Evolutionary conservation across 805 yeast genomes (phyloP).

Genomic region (Yamadazyma scolyti): DNA sequence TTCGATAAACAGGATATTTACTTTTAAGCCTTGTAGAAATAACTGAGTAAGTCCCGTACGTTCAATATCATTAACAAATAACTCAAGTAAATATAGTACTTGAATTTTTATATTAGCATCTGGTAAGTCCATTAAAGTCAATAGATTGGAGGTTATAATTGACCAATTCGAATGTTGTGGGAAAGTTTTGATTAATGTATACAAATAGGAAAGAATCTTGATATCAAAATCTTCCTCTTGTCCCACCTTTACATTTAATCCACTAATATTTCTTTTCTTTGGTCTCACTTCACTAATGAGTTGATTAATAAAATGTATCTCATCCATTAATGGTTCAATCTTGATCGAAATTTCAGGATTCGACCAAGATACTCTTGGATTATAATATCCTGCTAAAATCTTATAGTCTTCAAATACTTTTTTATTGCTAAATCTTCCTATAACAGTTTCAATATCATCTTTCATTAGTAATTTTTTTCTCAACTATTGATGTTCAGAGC

Average conservation of each 20-base stretch:
- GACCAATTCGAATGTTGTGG: slow-evolving; percentile 18
- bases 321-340: slow-evolving; percentile 1
- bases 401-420: no score
- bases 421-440: no score
- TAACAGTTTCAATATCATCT: no score
- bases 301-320: slow-evolving; percentile 1
- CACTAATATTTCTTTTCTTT: slow-evolving; percentile 4
- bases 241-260: slow-evolving; percentile 6
- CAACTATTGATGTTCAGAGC: no score
- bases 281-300: slow-evolving; percentile 3
- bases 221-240: slow-evolving; percentile 2
- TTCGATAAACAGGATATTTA: slow-evolving; percentile 2
- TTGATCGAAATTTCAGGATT: slow-evolving; percentile 1
- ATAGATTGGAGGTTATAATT: slow-evolving; percentile 26
- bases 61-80: slow-evolving; percentile 1
- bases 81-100: slow-evolving; percentile 11
- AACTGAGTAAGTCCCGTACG: slow-evolving; percentile 24
- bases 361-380: slow-evolving; percentile 5
- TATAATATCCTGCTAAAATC: slow-evolving; percentile 1
- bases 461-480: no score
- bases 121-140: slow-evolving; percentile 33
- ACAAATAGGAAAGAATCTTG: slow-evolving; percentile 17
- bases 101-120: slow-evolving; percentile 24
- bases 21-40: slow-evolving; percentile 20
- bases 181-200: slow-evolving; percentile 14